Evolutionary conservation across 2,329 filamentous ascomycete species (phyloP).

Genomic region (Trichoderma hamatum): DNA sequence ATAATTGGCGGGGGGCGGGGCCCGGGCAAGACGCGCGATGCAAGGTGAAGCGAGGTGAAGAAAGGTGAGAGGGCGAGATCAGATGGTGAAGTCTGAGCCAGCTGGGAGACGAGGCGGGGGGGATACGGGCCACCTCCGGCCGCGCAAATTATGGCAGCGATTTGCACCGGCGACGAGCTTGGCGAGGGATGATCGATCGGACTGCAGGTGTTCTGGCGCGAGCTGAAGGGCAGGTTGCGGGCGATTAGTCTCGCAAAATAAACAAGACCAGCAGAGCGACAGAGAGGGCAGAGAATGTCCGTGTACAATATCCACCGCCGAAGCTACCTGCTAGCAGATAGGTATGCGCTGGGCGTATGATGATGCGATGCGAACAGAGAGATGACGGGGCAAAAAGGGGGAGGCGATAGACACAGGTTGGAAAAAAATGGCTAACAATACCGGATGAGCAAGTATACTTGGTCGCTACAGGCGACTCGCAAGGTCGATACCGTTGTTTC

Average conservation of each 20-base stretch:
- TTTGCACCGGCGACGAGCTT: slow-evolving; percentile 11
- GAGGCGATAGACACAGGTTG: background rate
- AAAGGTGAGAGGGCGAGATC: slow-evolving; percentile 24
- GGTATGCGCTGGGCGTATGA: slow-evolving; percentile 1
- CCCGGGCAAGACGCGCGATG: slow-evolving; percentile 20
- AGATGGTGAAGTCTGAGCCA: slow-evolving; percentile 17
- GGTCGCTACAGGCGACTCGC: background rate
- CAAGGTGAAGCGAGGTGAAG: slow-evolving; percentile 25
- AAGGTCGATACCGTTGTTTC: slow-evolving; percentile 1
- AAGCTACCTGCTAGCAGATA: background rate
- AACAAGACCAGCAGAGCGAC: slow-evolving; percentile 1
- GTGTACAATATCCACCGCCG: slow-evolving; percentile 13
- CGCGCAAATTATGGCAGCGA: slow-evolving; percentile 6
- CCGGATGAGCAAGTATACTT: slow-evolving; percentile 9
- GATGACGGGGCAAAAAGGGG: background rate
- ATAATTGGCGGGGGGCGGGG: slow-evolving; percentile 28
- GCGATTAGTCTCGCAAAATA: slow-evolving; percentile 15
- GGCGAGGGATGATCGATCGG: slow-evolving; percentile 16
- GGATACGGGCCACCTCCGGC: slow-evolving; percentile 23
- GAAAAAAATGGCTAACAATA: slow-evolving; percentile 10
- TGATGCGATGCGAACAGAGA: slow-evolving; percentile 7
- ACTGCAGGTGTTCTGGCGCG: slow-evolving; percentile 15
- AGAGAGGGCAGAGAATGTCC: background rate
- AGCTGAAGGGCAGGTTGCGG: slow-evolving; percentile 19
- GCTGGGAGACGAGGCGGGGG: slow-evolving; percentile 7